Percentiles rank a stretch among this genome's conserved stretches.
Evolutionary conservation across 2,329 filamentous ascomycete species (phyloP).

Genomic region (Ophiostoma quercus): DNA sequence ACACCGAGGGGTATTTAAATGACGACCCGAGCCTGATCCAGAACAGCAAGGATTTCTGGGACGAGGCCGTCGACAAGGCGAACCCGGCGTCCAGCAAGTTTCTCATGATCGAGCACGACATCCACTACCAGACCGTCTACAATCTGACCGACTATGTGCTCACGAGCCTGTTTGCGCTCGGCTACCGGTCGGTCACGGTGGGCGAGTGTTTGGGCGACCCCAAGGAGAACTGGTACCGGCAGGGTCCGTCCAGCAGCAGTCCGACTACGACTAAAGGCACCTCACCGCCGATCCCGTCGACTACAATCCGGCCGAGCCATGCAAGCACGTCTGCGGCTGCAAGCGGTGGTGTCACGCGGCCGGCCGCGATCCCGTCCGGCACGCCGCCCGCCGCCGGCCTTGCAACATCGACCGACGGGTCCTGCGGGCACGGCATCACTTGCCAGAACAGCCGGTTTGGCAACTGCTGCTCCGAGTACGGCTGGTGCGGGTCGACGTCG

Average conservation of each 20-base stretch:
- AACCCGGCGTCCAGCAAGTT: neutral
- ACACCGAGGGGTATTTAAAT: neutral
- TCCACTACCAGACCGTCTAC: neutral
- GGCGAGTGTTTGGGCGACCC: constrained; percentile 52
- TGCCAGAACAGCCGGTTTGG: neutral
- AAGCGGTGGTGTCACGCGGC: neutral
- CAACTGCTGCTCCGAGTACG: too few relatives aligned
- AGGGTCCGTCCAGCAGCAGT: neutral
- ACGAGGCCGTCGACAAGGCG: neutral
- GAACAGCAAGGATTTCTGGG: neutral
- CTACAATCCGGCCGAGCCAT: neutral
- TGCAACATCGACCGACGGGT: neutral
- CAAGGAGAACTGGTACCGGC: constrained; percentile 49
- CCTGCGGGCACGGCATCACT: neutral
- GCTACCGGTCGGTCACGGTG: constrained; percentile 47
- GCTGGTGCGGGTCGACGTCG: too few relatives aligned
- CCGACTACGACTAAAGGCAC: neutral
- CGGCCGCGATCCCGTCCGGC: neutral
- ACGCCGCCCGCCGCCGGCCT: neutral
- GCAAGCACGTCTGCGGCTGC: neutral
- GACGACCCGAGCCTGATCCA: neutral
- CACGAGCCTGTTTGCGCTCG: constrained; percentile 38
- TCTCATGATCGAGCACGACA: neutral
- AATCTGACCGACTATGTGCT: neutral
- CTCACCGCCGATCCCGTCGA: neutral